Evolutionary conservation across 1,284 basidiomycete genomes (phyloP), one percentile per base, ranked within the genome.

Genomic region (Cutaneotrichosporon sp.): DNA sequence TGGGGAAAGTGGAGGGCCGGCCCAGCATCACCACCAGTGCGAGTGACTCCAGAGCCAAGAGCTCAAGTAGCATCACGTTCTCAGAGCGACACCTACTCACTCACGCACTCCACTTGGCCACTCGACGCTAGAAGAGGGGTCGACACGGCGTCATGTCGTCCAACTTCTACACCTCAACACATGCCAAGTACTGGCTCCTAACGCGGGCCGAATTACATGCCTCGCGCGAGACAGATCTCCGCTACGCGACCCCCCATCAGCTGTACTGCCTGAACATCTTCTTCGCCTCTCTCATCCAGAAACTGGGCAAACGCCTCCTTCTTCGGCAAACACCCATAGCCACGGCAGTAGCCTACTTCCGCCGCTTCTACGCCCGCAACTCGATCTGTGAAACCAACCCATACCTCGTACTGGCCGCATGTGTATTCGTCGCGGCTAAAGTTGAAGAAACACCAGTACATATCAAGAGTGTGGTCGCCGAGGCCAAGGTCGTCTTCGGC

Each of bases 361-460:
- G 90, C 40, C 85, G 96, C 26, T 99, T 98, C 81, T 99, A 98
- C 79, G 82, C 95, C 70, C 93, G 94, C 83, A 97, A 94, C 76
- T 85, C 87, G 2, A 96, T 93, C 75, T 92, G 90, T 80, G 92
- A 97, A 74, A 95, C 94, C 0, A 94, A 97, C 71, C 92, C 92
- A 0, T 95, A 92, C 73, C 84, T 96, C 58, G 93, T 98, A 49
- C 88, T 93, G 40, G 89, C 93, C 0, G 92, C 94, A 0, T 98
- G 95, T 80, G 89, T 91, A 67, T 98, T 97, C 78, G 89, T 98
- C 30, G 94, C 96, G 3, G 91, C 94, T 5, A 99, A 99, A 79
- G 92, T 94, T 0, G 96, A 99, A 74, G 96, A 99, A 78, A 91
- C 89, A 0, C 94, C 96, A 0, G 86, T 95, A 0, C 94, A 97